Percentiles rank a stretch among this genome's conserved stretches.
phyloP scores from a whole-genome alignment of 1,284 basidiomycete species.

The Coriolopsis trogii region DNA sequence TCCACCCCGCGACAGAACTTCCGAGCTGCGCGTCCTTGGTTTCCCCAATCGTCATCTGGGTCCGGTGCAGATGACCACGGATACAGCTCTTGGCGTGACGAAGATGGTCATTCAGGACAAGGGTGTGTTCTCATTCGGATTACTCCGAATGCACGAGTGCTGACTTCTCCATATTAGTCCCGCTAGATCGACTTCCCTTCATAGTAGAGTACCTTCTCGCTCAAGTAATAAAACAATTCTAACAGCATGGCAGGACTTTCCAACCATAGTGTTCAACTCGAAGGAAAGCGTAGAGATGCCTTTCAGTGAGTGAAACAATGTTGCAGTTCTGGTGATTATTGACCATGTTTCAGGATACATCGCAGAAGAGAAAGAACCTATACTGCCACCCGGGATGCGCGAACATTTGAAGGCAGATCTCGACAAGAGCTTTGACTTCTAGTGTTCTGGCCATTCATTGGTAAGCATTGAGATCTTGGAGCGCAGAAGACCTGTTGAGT shows the following conservation, averaged over 20 bases:
- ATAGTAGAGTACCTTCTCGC: conserved; percentile 47
- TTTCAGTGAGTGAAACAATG: conserved; percentile 63
- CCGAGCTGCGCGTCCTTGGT: conserved; percentile 83
- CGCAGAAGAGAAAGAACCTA: conserved; percentile 54
- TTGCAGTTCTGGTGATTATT: not conserved
- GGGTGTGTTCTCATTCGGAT: conserved; percentile 38
- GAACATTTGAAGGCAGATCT: conserved; percentile 84
- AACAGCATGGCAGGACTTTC: conserved; percentile 70
- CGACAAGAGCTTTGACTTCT: conserved; percentile 85
- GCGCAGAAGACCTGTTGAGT: too few relatives aligned
- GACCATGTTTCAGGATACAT: conserved; percentile 58
- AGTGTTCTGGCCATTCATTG: too few relatives aligned
- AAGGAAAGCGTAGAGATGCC: conserved; percentile 94
- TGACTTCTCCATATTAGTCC: conserved; percentile 41
- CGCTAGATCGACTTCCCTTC: conserved; percentile 74
- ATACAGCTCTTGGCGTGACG: conserved; percentile 94
- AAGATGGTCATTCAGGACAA: conserved; percentile 86
- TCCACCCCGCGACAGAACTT: conserved; percentile 87
- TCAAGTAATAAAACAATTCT: not conserved
- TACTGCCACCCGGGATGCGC: conserved; percentile 90
- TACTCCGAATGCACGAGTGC: conserved; percentile 1
- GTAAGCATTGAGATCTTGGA: too few relatives aligned
- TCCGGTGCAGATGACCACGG: conserved; percentile 95
- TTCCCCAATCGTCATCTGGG: conserved; percentile 88
- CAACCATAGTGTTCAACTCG: conserved; percentile 83